Evolutionary conservation across 768 basidiomycete species (phyloP).

Genomic region (Pleurotus tuber-regium): DNA sequence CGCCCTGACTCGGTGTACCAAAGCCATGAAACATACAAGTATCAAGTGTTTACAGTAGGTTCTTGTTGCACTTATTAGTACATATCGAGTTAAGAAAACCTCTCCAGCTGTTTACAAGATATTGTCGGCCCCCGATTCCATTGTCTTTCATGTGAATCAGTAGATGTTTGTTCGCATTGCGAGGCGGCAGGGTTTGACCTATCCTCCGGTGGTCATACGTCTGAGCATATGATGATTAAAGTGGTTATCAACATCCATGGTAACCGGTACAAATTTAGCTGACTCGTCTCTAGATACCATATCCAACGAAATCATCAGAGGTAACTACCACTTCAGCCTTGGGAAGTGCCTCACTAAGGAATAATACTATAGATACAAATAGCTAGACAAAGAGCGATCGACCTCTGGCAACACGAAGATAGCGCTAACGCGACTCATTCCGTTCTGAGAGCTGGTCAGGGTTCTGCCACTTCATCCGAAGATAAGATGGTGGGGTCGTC

Average conservation of each 20-base stretch:
- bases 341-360: neutral
- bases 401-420: constrained; percentile 77
- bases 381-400: constrained; percentile 70
- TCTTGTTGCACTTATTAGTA: neutral
- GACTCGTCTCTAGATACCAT: constrained; percentile 89
- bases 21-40: constrained; percentile 76
- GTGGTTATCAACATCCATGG: constrained; percentile 32
- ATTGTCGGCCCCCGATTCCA: constrained; percentile 93
- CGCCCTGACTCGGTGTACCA: too few relatives aligned
- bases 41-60: constrained; percentile 86
- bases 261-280: constrained; percentile 5
- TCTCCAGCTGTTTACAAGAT: constrained; percentile 74
- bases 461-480: constrained; percentile 61
- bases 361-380: constrained; percentile 44
- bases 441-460: constrained; percentile 45
- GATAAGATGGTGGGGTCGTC: constrained; percentile 56
- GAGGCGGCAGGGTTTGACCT: constrained; percentile 82
- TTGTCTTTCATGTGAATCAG: constrained; percentile 82
- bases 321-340: too few relatives aligned
- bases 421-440: constrained; percentile 55
- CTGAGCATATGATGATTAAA: constrained; percentile 94
- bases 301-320: constrained; percentile 71
- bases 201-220: constrained; percentile 72
- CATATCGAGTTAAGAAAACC: constrained; percentile 6
- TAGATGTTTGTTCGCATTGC: constrained; percentile 86